These are phyloP conservation scores for Zarea fungicola DNA, from an alignment of 2,329 filamentous ascomycete species.

Conservation along the genomic window DNA sequence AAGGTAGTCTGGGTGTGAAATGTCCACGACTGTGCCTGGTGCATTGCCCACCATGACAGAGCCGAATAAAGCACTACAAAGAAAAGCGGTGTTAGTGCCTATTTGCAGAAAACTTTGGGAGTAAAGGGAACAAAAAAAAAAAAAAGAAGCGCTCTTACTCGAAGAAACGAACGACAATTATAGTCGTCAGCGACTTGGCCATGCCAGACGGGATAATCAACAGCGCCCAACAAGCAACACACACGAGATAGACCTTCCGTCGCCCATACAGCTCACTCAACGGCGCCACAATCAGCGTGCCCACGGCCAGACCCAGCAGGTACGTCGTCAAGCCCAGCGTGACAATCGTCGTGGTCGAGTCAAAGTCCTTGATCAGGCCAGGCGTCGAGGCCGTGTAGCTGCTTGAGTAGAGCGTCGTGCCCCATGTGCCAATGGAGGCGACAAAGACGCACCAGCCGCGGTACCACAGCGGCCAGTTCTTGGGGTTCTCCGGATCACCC, in stretches of 20 bases:
- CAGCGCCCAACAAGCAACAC: slow-evolving; percentile 59
- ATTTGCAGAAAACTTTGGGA: too few species aligned
- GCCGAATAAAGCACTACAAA: slow-evolving; percentile 43
- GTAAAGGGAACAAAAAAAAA: neutral
- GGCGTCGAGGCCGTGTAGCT: slow-evolving; percentile 69
- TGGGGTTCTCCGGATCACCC: slow-evolving; percentile 58
- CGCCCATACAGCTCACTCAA: slow-evolving; percentile 67
- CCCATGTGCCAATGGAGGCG: slow-evolving; percentile 43
- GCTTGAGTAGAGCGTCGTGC: slow-evolving; percentile 68
- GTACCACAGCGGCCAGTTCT: slow-evolving; percentile 58
- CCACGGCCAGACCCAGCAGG: slow-evolving; percentile 66
- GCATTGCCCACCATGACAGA: slow-evolving; percentile 79
- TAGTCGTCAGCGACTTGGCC: slow-evolving; percentile 59
- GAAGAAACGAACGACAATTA: slow-evolving; percentile 71
- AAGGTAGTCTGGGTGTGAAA: slow-evolving; percentile 73
- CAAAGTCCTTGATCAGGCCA: slow-evolving; percentile 64
- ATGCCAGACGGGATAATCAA: slow-evolving; percentile 68
- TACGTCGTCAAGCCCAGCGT: slow-evolving; percentile 77
- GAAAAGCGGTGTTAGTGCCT: slow-evolving; percentile 1
- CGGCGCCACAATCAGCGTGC: slow-evolving; percentile 68
- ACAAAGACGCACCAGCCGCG: slow-evolving; percentile 39
- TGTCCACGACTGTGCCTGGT: slow-evolving; percentile 77
- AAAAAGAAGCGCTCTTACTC: slow-evolving; percentile 39
- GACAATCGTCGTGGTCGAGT: slow-evolving; percentile 52
- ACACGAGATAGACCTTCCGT: slow-evolving; percentile 62